A percentile compares a stretch with the other conserved stretches of the same genome.
phyloP scores from a whole-genome alignment of 495 filamentous ascomycete genomes.

The Penicillium salamii region DNA sequence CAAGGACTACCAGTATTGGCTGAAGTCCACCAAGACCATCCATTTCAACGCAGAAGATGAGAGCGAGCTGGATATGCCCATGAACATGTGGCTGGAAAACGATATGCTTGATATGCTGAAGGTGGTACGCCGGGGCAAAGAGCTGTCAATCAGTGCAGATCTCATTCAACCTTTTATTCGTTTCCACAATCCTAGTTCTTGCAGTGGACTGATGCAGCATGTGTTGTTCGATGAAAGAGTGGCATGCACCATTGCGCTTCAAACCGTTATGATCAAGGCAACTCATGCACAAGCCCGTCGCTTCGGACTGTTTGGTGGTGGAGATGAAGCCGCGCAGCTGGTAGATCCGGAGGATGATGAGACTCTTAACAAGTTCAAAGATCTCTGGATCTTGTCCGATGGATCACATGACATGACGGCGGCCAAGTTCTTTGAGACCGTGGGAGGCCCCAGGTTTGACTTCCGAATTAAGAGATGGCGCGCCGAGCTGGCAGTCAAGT shows the following conservation, averaged over 20 bases:
- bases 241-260: not conserved
- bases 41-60: not conserved
- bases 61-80: not conserved
- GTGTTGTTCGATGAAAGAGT: not conserved
- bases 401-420: not conserved
- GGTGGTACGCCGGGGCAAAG: too few relatives aligned
- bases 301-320: not conserved
- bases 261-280: not conserved
- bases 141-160: not conserved
- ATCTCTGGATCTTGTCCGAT: not conserved
- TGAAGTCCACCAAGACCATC: not conserved
- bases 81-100: too few relatives aligned
- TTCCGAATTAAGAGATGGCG: not conserved
- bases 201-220: too few relatives aligned
- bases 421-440: not conserved
- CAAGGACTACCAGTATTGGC: not conserved
- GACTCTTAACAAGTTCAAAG: not conserved
- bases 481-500: not conserved
- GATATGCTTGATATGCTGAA: too few relatives aligned
- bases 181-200: not conserved
- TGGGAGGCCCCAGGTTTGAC: not conserved
- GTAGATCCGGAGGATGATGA: not conserved
- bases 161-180: constrained; percentile 1
- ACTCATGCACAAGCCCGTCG: not conserved
- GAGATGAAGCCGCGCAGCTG: not conserved